Evolutionary conservation across 805 yeast genomes (phyloP), one percentile per base, ranked within the genome.

Genomic region (Maudiozyma saulgeensis): DNA sequence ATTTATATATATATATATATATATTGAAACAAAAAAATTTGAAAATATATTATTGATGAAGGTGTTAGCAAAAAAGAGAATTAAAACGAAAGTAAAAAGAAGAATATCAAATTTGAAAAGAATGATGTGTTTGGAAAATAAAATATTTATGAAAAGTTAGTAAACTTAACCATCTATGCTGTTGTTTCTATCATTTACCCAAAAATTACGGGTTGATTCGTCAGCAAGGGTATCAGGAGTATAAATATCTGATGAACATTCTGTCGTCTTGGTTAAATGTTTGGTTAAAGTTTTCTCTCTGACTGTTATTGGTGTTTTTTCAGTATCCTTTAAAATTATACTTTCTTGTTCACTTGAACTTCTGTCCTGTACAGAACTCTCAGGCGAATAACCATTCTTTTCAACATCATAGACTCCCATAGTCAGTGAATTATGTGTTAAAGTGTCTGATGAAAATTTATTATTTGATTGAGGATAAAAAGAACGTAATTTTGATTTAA

Each of bases 161-260:
- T 15, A 11, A 9, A n/a, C 9, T 35, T 16, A 6, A 13, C 18
- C 18, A n/a, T 35, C 18, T 5, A 15, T 15, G 38, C 15, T 16
- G 38, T 35, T 16, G 18, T 35, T 13, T n/a, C 19, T 15, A n/a
- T 35, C 38, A 35, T n/a, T 60, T 21, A 62, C 41, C 73, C 73
- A 68, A 45, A 64, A 66, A 41, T 55, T 59, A 47, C 63, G 64
- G 1, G 68, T 69, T 16, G 67, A 69, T 31, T 63, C 67, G 26
- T 67, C 73, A 18, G 63, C 67, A 2, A 60, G 61, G 0, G 72
- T 63, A 34, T 68, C 53, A 40, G 72, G 71, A 1, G 71, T 67
- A 44, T 54, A 59, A 3, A 63, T 40, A 18, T 59, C 56, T 6
- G 16, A 35, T 6, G 43, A 21, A 21, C 13, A 28, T 32, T 43